Evolutionary conservation across 306 rosid genomes (phyloP), one percentile per base, ranked within the genome.

Genomic region (Macrotyloma uniflorum): DNA sequence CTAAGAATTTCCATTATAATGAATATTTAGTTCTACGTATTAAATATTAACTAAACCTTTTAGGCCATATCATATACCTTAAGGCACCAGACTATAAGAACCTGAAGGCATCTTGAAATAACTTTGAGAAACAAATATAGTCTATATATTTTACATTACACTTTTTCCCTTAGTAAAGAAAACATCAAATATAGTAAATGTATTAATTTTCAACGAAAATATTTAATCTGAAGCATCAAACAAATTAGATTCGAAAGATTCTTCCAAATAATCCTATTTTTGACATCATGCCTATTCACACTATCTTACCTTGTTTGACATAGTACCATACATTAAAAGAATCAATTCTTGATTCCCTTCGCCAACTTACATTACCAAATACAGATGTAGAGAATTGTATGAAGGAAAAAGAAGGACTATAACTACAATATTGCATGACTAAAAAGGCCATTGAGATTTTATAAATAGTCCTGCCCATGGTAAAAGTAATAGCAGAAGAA

Each of bases 111-210:
- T 50, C 61, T 76, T 51, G 45, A 69, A 76, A 59, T 54, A 81
- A 61, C 64, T 61, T 50, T n/a, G 32, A 47, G 59, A 59, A 47
- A 66, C 42, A 59, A 68, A 67, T 47, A 38, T 49, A 26, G 47
- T 75, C 51, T 26, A 35, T 67, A 80, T 47, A 45, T 13, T 26
- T 26, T 63, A 64, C 24, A 22, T 19, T 51, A 32, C 13, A 81
- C 18, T 23, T 36, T 35, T 22, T 38, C 19, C 55, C 28, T 32
- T 55, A 51, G 76, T 47, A 42, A 75, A 58, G 32, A 73, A 84
- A 35, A 58, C 55, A 80, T 18, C 70, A 82, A 76, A 70, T 69
- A 66, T 76, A 77, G 82, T 32, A 71, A 77, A 43, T 18, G 53
- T 32, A 59, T 30, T 49, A 49, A 49, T 49, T 49, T 68, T 32